These are phyloP conservation scores for Volvox carteri DNA, from an alignment of 163 green algal species.

Conservation along the genomic window DNA sequence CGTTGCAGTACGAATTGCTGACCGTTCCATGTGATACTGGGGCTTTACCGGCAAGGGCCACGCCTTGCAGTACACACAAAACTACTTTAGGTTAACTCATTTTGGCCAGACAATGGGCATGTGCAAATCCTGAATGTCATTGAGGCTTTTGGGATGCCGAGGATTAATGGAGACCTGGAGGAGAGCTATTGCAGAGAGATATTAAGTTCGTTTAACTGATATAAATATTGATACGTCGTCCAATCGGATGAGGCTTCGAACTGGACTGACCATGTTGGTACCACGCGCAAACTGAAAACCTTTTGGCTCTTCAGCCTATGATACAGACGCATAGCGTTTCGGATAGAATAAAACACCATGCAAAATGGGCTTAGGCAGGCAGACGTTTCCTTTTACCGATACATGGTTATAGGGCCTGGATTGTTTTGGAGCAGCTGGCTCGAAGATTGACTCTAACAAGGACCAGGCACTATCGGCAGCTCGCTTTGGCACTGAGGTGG, in stretches of 20 bases:
- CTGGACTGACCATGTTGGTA: not conserved
- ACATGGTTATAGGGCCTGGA: not conserved
- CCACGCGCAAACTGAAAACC: not conserved
- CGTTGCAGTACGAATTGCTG: constrained; percentile 4
- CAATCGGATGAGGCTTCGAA: not conserved
- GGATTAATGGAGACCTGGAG: too few species aligned
- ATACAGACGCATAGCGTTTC: too few species aligned
- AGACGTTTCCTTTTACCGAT: not conserved
- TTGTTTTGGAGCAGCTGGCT: not conserved
- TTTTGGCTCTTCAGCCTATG: too few species aligned
- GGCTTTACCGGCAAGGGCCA: not conserved
- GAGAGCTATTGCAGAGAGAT: too few species aligned
- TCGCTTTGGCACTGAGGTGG: not conserved
- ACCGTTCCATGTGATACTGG: not conserved
- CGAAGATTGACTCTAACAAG: not conserved
- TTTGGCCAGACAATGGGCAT: too few species aligned
- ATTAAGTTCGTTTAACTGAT: too few species aligned
- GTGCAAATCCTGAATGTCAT: too few species aligned
- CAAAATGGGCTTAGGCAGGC: not conserved
- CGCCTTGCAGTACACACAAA: not conserved
- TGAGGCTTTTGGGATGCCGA: not conserved
- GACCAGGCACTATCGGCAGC: not conserved
- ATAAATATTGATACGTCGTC: too few species aligned
- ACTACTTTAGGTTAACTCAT: too few species aligned
- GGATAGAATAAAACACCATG: too few species aligned